Percentiles rank a stretch among this genome's conserved stretches.
Evolutionary conservation across 305 asterid genomes (phyloP).

Genomic region (Andrographis paniculata): DNA sequence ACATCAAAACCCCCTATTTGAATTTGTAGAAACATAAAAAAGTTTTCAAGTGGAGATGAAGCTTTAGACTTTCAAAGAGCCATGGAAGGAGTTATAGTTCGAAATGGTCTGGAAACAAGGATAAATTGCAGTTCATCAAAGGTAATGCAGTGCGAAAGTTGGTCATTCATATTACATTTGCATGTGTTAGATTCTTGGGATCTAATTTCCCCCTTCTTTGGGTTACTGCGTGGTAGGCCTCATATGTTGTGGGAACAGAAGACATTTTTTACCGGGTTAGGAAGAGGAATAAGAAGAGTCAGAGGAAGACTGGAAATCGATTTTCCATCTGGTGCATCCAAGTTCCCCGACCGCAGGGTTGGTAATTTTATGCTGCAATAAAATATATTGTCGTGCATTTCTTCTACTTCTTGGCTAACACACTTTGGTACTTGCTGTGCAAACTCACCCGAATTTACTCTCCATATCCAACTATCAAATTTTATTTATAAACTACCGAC

Average conservation of each 20-base stretch:
- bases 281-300: conserved; percentile 31
- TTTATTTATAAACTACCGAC: no score
- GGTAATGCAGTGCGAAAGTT: conserved; percentile 30
- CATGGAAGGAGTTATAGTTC: conserved; percentile 34
- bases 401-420: no score
- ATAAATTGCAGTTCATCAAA: conserved; percentile 49
- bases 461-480: no score
- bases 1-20: conserved; percentile 8
- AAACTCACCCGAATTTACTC: no score
- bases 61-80: conserved; percentile 26
- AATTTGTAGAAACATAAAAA: conserved; percentile 49
- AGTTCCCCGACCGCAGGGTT: no score
- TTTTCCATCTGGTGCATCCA: no score
- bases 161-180: no score
- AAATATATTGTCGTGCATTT: no score
- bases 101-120: conserved; percentile 56
- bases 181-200: conserved; percentile 2
- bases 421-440: no score
- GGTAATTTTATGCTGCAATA: no score
- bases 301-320: no score
- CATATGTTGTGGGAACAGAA: conserved; percentile 68
- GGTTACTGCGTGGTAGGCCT: conserved; percentile 38
- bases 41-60: conserved; percentile 33
- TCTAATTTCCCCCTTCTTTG: conserved; percentile 4
- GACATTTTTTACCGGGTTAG: conserved; percentile 49